Base-by-base conservation (phyloP, 768 basidiomycete species). In the Boletus rubescentipes region DNA sequence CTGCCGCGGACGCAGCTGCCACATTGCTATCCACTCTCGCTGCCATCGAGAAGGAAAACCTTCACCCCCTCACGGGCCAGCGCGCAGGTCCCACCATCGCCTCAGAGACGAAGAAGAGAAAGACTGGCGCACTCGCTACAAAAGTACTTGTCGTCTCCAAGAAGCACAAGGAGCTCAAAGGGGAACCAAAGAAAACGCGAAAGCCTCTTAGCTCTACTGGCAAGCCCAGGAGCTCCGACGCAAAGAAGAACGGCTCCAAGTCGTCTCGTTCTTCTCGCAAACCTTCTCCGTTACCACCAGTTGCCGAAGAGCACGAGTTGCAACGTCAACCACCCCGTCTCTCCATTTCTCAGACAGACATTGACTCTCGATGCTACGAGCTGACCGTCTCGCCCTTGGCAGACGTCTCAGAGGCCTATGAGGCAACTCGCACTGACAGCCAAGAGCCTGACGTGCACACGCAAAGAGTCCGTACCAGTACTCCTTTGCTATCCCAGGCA, bases 301-400 rank as follows among this genome's bases (percentile, higher is more conserved):
- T 88, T 21, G 79, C 79, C 34, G 82, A 83, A 61, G 82, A 83
- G 61, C 70, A 51, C 14, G 77, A 68, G 34, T 64, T 65, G 30
- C 72, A 69, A 63, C 71, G 58, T 51, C 60, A 63, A 34, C 57
- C 55, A 26, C 55, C 60, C 0, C 59, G 54, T 49, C 66, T 67
- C 21, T 68, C 65, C 16, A 55, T 77, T 35, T 65, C 75, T 15
- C 85, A 89, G 64, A 77, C 75, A 4, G 70, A 75, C 38, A 83
- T 86, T 48, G 83, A 89, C 61, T 82, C 89, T n/a, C 80, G 80
- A 46, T 90, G 89, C 71, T 89, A 90, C 64, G 89, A 89, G 62
- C 66, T 91, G 59, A 91, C 89, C 5, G 89, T 91, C 59, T 74
- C 80, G 62, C 89, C 89, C 40, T 70, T 91, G 60, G 89, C 89